A percentile compares a stretch with the other conserved stretches of the same genome.
These are phyloP conservation scores for Amaranthus tricolor DNA, from an alignment of 179 eudicot species.

Conservation along the genomic window DNA sequence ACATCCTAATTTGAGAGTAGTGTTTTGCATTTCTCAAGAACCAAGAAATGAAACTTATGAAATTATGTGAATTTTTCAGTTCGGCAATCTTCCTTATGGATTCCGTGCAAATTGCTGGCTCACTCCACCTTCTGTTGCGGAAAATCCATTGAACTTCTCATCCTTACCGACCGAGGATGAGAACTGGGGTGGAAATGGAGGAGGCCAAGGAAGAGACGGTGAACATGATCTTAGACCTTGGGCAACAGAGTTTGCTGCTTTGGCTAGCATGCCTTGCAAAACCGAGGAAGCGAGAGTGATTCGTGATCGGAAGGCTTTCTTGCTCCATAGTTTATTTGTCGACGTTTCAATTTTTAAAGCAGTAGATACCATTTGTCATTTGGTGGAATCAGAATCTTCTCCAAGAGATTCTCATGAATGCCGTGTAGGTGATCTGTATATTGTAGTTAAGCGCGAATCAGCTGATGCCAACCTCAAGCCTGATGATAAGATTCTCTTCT, in stretches of 20 bases:
- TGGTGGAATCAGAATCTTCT: conserved; percentile 37
- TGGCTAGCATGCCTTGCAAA: conserved; percentile 79
- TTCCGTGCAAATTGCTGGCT: conserved; percentile 98
- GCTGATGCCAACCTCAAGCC: conserved; percentile 59
- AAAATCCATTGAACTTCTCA: conserved; percentile 56
- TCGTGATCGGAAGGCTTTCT: conserved; percentile 90
- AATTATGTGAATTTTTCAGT: conserved; percentile 39
- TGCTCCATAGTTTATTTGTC: conserved; percentile 86
- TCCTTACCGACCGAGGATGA: conserved; percentile 82
- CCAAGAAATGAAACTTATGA: conserved; percentile 5
- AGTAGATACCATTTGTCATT: conserved; percentile 55
- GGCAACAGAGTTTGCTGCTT: conserved; percentile 88
- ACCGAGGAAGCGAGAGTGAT: conserved; percentile 91
- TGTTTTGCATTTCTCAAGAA: background rate
- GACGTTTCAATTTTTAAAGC: conserved; percentile 81
- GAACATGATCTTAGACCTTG: conserved; percentile 74
- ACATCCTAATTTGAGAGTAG: no score
- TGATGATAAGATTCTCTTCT: conserved; percentile 41
- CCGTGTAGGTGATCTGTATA: conserved; percentile 69
- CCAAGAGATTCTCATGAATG: conserved; percentile 48
- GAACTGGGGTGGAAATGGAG: conserved; percentile 93
- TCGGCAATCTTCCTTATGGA: conserved; percentile 97
- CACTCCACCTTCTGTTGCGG: conserved; percentile 65
- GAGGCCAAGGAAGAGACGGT: conserved; percentile 82
- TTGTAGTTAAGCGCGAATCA: conserved; percentile 62